Evolutionary conservation across 2,329 filamentous ascomycete genomes (phyloP), one percentile per base, ranked within the genome.

Genomic region (Nemania sp.): DNA sequence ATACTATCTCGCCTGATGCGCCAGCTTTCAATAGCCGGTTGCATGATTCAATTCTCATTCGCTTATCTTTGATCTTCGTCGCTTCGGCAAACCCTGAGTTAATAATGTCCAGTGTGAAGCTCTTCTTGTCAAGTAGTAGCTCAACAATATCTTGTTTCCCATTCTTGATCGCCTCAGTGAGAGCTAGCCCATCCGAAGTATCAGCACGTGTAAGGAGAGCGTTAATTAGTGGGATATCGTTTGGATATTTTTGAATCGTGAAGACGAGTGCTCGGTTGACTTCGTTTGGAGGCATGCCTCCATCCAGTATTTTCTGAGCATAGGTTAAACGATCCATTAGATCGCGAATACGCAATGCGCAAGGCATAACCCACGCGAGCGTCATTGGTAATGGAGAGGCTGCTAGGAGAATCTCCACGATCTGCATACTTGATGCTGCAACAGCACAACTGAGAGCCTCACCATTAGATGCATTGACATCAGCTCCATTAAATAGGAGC

Each of bases 401-500:
- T 38, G 77, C 75, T 54, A 89, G 81, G 2, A 90, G 74, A 24
- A 87, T 74, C 49, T 88, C 85, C 10, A 83, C 81, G 7, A 89
- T 75, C 4, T 79, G 79, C 0, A 79, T 75, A 52, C 84, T 80
- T 15, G 82, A 81, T 0, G 80, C 81, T 20, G 81, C 81, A 2
- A 89, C 82, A 4, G 86, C 86, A 61, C 80, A 79, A 60, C 85
- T 84, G 0, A 90, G 75, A 0, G 87, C 82, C 1, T 83, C 82
- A 0, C 82, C 86, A 27, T 87, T 83, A 64, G 83, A 81, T 1
- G 81, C 79, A 69, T 89, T 88, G n/a, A 87, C 79, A 54, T 88
- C 83, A 1, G 87, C 87, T 0, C 86, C 86, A 0, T 82, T 80
- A 1, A 81, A 79, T 1, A 90, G 73, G 0, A 89, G 80, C 0